These are phyloP conservation scores for Arthrobotrys conoides DNA, from an alignment of 2,329 filamentous ascomycete species.

Conservation along the genomic window DNA sequence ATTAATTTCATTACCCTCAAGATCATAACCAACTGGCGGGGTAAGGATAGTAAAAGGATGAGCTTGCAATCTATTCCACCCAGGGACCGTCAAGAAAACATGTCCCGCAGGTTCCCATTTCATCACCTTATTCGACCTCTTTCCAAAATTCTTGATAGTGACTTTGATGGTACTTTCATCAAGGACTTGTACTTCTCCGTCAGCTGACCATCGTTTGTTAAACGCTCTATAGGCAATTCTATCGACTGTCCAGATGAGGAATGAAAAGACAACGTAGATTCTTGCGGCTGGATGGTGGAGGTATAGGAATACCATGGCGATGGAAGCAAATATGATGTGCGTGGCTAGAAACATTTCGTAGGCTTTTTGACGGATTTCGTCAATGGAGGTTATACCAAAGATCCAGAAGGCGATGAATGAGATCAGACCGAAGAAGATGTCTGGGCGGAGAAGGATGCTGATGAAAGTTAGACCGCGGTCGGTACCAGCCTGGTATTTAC, in stretches of 20 bases:
- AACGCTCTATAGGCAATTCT: constrained; percentile 69
- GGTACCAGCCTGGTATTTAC: constrained; percentile 68
- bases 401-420: constrained; percentile 64
- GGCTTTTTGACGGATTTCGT: constrained; percentile 73
- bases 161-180: constrained; percentile 49
- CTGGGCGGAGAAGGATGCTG: constrained; percentile 72
- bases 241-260: constrained; percentile 74
- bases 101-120: constrained; percentile 75
- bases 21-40: constrained; percentile 68
- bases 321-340: constrained; percentile 74
- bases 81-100: constrained; percentile 75
- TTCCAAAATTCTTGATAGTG: constrained; percentile 28
- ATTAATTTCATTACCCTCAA: constrained; percentile 4
- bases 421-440: constrained; percentile 75
- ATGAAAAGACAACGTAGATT: constrained; percentile 71
- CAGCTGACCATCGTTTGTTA: constrained; percentile 40
- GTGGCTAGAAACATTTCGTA: constrained; percentile 76
- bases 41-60: constrained; percentile 79
- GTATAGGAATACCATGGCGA: constrained; percentile 73
- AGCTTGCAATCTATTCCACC: constrained; percentile 72
- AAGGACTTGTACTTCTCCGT: constrained; percentile 22
- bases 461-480: constrained; percentile 70
- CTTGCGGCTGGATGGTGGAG: constrained; percentile 73
- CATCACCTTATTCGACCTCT: constrained; percentile 12
- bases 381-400: constrained; percentile 67